These are phyloP conservation scores for Sarocladium brachiariae DNA, from an alignment of 2,329 filamentous ascomycete species.

Conservation along the genomic window DNA sequence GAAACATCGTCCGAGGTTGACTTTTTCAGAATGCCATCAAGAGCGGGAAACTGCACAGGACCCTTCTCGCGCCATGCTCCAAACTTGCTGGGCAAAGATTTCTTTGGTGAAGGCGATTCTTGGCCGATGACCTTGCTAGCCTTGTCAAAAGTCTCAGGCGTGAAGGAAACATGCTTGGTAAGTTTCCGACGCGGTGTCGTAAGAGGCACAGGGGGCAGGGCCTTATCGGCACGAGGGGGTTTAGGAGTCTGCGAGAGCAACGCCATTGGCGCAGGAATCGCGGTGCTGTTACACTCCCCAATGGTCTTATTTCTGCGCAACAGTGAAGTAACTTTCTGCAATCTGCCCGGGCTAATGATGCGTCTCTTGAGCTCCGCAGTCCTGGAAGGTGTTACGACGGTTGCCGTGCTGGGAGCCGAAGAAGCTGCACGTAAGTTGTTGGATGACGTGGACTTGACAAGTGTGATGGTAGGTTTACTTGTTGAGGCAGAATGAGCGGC, in stretches of 20 bases:
- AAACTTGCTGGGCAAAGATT: constrained; percentile 36
- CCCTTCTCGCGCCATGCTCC: constrained; percentile 16
- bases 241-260: constrained; percentile 40
- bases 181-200: constrained; percentile 63
- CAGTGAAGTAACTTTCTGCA: constrained; percentile 54
- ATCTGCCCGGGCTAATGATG: constrained; percentile 41
- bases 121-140: constrained; percentile 32
- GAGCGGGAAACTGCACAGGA: constrained; percentile 18
- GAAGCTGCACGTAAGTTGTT: neutral
- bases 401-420: constrained; percentile 43
- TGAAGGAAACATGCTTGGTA: constrained; percentile 74
- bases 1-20: constrained; percentile 27
- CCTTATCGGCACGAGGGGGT: constrained; percentile 40
- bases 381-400: constrained; percentile 25
- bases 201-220: constrained; percentile 43
- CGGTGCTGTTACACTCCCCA: constrained; percentile 34
- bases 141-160: constrained; percentile 56
- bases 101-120: constrained; percentile 50
- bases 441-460: constrained; percentile 32
- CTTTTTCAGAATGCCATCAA: constrained; percentile 7
- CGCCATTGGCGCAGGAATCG: constrained; percentile 37
- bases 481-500: constrained; percentile 42
- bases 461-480: constrained; percentile 22
- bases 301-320: constrained; percentile 35
- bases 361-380: constrained; percentile 26